A percentile compares a stretch with the other conserved stretches of the same genome.
Evolutionary conservation across 1,284 basidiomycete species (phyloP).

Genomic region (Chalciporus sp.): DNA sequence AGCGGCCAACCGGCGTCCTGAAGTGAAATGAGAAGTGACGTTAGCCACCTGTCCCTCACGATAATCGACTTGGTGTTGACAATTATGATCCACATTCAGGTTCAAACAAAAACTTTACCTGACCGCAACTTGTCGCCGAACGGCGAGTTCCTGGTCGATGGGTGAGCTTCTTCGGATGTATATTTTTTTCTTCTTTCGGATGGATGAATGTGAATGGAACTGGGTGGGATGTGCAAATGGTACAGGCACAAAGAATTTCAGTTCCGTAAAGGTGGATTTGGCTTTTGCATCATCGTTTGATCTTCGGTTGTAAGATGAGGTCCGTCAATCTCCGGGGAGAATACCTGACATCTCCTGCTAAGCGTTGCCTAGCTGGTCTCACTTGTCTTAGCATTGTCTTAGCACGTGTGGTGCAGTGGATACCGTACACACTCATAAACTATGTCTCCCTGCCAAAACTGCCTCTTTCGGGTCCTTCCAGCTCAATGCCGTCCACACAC

Average conservation of each 20-base stretch:
- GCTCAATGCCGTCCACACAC: conserved; percentile 6
- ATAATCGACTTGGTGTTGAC: conserved; percentile 10
- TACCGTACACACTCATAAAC: no score
- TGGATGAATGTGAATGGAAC: neutral
- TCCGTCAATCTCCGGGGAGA: conserved; percentile 36
- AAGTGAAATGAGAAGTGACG: conserved; percentile 22
- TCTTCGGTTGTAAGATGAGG: conserved; percentile 30
- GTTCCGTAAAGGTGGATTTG: conserved; percentile 39
- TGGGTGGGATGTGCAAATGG: neutral
- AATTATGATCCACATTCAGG: conserved; percentile 29
- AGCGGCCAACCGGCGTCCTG: conserved; percentile 25
- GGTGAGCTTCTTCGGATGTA: conserved; percentile 19
- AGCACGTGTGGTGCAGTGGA: no score
- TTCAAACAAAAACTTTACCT: conserved; percentile 35
- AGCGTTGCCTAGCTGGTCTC: no score
- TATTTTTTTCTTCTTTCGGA: conserved; percentile 10
- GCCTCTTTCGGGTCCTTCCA: conserved; percentile 14
- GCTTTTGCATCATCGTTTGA: conserved; percentile 36
- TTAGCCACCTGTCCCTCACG: conserved; percentile 2
- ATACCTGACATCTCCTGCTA: conserved; percentile 15
- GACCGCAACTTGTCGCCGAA: conserved; percentile 26
- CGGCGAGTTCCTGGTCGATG: conserved; percentile 30
- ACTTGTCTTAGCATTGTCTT: no score
- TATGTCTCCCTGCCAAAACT: conserved; percentile 11
- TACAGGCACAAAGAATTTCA: conserved; percentile 31